These are phyloP conservation scores for Fusarium neocosmosporiellum DNA, from an alignment of 2,329 filamentous ascomycete species.

Conservation along the genomic window DNA sequence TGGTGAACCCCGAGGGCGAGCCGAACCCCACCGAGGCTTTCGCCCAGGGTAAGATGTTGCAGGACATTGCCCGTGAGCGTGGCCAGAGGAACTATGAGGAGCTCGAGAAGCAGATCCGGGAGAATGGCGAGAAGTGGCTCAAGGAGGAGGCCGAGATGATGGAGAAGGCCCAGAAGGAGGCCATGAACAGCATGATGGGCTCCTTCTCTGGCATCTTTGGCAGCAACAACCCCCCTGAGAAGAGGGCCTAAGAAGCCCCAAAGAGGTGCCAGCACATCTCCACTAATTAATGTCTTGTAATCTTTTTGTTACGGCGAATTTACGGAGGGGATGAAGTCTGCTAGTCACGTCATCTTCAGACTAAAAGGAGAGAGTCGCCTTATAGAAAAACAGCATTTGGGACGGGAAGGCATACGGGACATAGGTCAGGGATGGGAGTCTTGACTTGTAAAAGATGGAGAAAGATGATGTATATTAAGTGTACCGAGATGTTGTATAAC, in stretches of 20 bases:
- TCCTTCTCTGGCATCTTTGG: constrained; percentile 63
- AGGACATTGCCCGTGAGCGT: constrained; percentile 91
- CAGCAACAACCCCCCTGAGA: constrained; percentile 29
- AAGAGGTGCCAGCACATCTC: constrained; percentile 40
- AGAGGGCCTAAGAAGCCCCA: constrained; percentile 35
- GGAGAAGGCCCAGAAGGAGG: constrained; percentile 90
- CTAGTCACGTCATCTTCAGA: constrained; percentile 23
- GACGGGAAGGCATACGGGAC: constrained; percentile 10
- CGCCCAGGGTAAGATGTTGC: constrained; percentile 95
- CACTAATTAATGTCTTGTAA: constrained; percentile 47
- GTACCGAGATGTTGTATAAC: constrained; percentile 31
- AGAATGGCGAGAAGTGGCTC: constrained; percentile 95
- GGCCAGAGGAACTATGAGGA: constrained; percentile 91
- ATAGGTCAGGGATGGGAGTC: constrained; percentile 6
- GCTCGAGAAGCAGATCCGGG: constrained; percentile 89
- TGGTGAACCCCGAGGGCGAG: constrained; percentile 73
- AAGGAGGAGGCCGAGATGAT: constrained; percentile 91
- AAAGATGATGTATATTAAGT: constrained; percentile 33
- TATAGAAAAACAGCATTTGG: constrained; percentile 34
- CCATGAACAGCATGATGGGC: constrained; percentile 91
- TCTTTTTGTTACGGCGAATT: constrained; percentile 23
- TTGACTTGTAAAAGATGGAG: constrained; percentile 29
- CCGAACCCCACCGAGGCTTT: constrained; percentile 79
- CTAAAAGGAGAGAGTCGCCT: constrained; percentile 16
- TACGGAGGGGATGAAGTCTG: constrained; percentile 8